Percentiles rank a stretch among this genome's conserved stretches.
These are phyloP conservation scores for Yamadazyma membranifaciens DNA, from an alignment of 1,139 yeast genomes.

Conservation along the genomic window DNA sequence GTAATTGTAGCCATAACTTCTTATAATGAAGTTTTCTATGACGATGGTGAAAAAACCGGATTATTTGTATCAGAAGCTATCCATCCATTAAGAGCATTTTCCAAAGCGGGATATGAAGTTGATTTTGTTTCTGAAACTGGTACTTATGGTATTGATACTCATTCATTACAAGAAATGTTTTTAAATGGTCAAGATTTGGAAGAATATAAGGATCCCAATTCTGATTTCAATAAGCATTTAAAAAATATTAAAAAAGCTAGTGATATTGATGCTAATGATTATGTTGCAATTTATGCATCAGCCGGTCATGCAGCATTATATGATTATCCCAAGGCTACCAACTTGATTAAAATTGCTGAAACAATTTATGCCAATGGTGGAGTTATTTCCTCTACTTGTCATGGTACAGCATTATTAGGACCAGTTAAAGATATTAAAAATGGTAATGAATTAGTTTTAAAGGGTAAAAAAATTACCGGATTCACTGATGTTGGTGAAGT, in stretches of 20 bases:
- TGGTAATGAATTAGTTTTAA: constrained; percentile 40
- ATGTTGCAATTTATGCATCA: constrained; percentile 54
- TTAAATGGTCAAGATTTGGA: constrained; percentile 44
- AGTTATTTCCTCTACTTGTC: constrained; percentile 63
- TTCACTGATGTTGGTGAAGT: constrained; percentile 59
- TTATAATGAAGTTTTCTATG: constrained; percentile 49
- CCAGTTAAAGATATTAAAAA: constrained; percentile 39
- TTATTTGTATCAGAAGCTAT: constrained; percentile 54
- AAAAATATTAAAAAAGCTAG: constrained; percentile 39
- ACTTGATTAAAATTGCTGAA: constrained; percentile 44
- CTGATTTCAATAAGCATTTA: constrained; percentile 36
- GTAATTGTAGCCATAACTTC: constrained; percentile 54
- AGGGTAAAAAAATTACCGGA: constrained; percentile 58
- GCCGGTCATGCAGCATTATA: constrained; percentile 66
- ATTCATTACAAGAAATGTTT: constrained; percentile 41
- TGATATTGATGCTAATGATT: constrained; percentile 48
- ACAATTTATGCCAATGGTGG: constrained; percentile 51
- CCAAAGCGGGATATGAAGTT: constrained; percentile 48
- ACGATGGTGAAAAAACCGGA: constrained; percentile 57
- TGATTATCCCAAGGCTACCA: constrained; percentile 54
- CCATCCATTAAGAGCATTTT: constrained; percentile 53
- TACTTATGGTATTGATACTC: constrained; percentile 51
- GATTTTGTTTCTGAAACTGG: constrained; percentile 61
- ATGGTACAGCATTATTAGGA: constrained; percentile 59
- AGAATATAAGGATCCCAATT: constrained; percentile 32